These are phyloP conservation scores for Microsporum canis DNA, from an alignment of 2,329 filamentous ascomycete genomes.

Conservation along the genomic window DNA sequence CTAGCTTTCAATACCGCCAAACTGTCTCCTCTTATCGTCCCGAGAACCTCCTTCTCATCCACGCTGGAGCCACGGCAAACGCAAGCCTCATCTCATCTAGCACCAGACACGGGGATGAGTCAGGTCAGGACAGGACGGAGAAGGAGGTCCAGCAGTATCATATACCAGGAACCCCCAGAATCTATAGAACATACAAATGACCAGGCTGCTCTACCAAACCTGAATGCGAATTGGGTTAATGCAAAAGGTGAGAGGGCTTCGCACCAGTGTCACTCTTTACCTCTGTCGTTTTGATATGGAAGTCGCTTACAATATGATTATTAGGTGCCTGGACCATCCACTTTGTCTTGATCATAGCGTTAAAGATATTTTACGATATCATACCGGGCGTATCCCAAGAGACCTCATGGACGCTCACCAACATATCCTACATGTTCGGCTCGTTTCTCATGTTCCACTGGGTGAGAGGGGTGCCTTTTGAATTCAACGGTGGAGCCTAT, in stretches of 20 bases:
- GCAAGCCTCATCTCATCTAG: constrained; percentile 30
- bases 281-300: background rate
- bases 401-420: constrained; percentile 96
- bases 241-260: constrained; percentile 65
- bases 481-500: constrained; percentile 97
- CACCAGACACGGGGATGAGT: constrained; percentile 49
- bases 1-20: constrained; percentile 64
- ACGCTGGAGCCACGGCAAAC: constrained; percentile 56
- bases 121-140: constrained; percentile 61
- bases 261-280: background rate
- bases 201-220: constrained; percentile 83
- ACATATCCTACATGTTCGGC: constrained; percentile 97
- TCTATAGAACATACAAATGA: constrained; percentile 96
- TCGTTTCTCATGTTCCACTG: constrained; percentile 99
- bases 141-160: constrained; percentile 93
- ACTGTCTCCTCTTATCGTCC: constrained; percentile 84
- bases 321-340: constrained; percentile 96
- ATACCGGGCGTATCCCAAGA: constrained; percentile 94
- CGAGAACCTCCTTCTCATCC: constrained; percentile 82
- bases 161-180: constrained; percentile 94
- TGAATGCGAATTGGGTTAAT: constrained; percentile 98
- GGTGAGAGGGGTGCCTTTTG: constrained; percentile 93
- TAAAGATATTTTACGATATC: constrained; percentile 96
- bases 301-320: background rate
- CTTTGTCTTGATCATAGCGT: constrained; percentile 74